Evolutionary conservation across 176 grass and related monocot species (phyloP).

Genomic region (Phyllostachys edulis): DNA sequence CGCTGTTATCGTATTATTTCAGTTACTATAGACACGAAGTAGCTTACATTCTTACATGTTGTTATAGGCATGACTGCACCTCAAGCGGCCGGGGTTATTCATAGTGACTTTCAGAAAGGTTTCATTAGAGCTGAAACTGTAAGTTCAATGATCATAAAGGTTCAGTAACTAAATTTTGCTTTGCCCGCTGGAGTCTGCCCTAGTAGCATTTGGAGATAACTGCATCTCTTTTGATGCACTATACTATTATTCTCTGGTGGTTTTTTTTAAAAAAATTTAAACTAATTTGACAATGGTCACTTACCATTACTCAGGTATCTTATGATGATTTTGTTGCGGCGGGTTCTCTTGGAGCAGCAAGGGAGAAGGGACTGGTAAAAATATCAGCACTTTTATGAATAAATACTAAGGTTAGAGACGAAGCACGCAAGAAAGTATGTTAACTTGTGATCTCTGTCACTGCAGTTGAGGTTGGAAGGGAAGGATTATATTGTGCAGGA

Average conservation of each 20-base stretch:
- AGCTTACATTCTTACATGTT: not conserved
- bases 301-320: conserved; percentile 61
- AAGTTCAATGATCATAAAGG: conserved; percentile 34
- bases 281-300: conserved; percentile 19
- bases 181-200: not conserved
- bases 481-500: conserved; percentile 93
- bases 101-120: conserved; percentile 99
- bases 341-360: conserved; percentile 85
- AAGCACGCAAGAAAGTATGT: not conserved
- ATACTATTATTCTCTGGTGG: not conserved
- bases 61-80: conserved; percentile 89
- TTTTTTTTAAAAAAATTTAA: not conserved
- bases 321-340: conserved; percentile 82
- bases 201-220: not conserved
- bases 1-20: not conserved
- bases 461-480: conserved; percentile 86
- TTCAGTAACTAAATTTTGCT: not conserved
- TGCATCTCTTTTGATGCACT: not conserved
- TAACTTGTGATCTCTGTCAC: conserved; percentile 16
- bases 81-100: conserved; percentile 98
- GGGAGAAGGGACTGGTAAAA: conserved; percentile 93
- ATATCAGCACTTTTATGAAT: conserved; percentile 5
- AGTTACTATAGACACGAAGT: not conserved
- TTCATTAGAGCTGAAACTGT: conserved; percentile 99
- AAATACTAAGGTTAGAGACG: not conserved